These are phyloP conservation scores for Prunus persica DNA, from an alignment of 306 rosid genomes.

Conservation along the genomic window DNA sequence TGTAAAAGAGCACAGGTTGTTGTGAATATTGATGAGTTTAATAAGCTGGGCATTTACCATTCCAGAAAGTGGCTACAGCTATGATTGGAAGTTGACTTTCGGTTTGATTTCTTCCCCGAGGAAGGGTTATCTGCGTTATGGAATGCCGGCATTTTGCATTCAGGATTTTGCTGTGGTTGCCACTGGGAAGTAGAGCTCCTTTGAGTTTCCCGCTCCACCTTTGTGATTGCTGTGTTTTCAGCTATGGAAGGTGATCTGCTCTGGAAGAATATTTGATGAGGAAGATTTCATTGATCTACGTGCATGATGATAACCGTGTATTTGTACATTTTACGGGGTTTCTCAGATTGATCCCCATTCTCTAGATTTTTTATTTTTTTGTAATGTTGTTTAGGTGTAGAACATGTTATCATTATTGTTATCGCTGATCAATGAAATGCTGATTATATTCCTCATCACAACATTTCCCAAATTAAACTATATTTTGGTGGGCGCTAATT, in stretches of 20 bases:
- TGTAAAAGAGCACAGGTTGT: conserved; percentile 24
- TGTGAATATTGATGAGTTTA: conserved; percentile 26
- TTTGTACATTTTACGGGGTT: conserved; percentile 29
- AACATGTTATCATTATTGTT: conserved; percentile 18
- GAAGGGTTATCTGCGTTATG: conserved; percentile 7
- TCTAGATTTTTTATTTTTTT: background rate
- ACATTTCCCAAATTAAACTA: too few species aligned
- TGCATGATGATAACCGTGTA: conserved; percentile 12
- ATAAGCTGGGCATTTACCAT: conserved; percentile 20
- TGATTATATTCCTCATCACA: background rate
- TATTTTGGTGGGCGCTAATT: background rate
- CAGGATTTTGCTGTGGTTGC: conserved; percentile 6
- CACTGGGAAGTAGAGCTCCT: conserved; percentile 11
- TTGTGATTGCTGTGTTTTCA: conserved; percentile 2
- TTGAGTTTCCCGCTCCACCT: conserved; percentile 9
- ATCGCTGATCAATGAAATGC: conserved; percentile 5
- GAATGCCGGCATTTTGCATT: conserved; percentile 6
- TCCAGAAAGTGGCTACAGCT: conserved; percentile 21
- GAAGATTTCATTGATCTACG: conserved; percentile 17
- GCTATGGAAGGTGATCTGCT: conserved; percentile 17
- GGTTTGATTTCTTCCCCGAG: conserved; percentile 7
- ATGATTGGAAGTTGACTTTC: background rate
- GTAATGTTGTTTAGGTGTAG: conserved; percentile 18
- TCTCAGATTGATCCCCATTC: conserved; percentile 27
- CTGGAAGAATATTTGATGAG: conserved; percentile 2